Percentiles rank a stretch among this genome's conserved stretches.
phyloP scores from a whole-genome alignment of 192 early-diverging fungal species.

The Coemansia sp. region DNA sequence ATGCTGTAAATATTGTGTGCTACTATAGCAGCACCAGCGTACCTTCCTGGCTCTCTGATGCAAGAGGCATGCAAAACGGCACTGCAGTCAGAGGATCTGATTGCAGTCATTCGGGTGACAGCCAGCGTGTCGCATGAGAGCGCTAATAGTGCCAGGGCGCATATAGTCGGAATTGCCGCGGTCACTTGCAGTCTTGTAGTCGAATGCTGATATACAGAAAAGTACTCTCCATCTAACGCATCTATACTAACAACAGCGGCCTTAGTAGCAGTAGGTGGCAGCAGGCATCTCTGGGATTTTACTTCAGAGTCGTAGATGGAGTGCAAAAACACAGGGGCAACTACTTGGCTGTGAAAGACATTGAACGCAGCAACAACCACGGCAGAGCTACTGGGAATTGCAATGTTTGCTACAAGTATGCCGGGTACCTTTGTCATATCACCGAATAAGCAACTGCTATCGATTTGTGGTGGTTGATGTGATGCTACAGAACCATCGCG shows the following conservation, averaged over 20 bases:
- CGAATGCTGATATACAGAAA: constrained; percentile 34
- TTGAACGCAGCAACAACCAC: constrained; percentile 24
- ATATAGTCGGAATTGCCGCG: neutral
- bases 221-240: neutral
- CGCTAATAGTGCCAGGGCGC: constrained; percentile 20
- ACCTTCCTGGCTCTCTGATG: constrained; percentile 31
- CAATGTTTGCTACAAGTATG: constrained; percentile 14
- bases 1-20: constrained; percentile 31
- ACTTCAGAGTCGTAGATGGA: neutral
- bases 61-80: constrained; percentile 31
- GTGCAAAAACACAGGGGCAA: constrained; percentile 14
- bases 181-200: constrained; percentile 10
- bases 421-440: constrained; percentile 25
- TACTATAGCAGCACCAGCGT: constrained; percentile 11
- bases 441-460: constrained; percentile 20
- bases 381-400: neutral
- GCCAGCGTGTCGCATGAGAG: constrained; percentile 27
- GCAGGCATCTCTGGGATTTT: neutral
- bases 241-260: neutral
- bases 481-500: neutral
- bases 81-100: constrained; percentile 18
- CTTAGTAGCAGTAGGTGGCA: neutral
- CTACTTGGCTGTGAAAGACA: constrained; percentile 8
- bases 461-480: constrained; percentile 12
- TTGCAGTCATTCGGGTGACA: constrained; percentile 18